These are phyloP conservation scores for Exidia glandulosa DNA, from an alignment of 768 basidiomycete genomes.

Conservation along the genomic window DNA sequence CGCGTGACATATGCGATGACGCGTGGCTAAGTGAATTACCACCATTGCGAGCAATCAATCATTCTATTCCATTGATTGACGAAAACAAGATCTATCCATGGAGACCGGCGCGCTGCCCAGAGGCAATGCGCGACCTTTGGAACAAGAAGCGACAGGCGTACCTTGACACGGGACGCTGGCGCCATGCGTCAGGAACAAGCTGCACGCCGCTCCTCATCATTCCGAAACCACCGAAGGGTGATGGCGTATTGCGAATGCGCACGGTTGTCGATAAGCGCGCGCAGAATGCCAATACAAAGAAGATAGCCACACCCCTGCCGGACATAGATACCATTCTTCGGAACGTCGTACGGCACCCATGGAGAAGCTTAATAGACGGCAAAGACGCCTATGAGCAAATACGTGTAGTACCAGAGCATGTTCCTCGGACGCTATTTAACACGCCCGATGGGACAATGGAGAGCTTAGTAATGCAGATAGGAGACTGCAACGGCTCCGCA, in stretches of 20 bases:
- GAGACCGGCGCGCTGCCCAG: constrained; percentile 21
- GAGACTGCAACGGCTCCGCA: no score
- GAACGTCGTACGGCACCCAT: no score
- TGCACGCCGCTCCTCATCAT: constrained; percentile 6
- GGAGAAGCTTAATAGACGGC: no score
- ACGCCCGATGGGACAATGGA: no score
- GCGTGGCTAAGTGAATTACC: constrained; percentile 18
- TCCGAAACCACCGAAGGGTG: neutral
- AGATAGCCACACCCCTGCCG: no score
- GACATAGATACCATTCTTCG: no score
- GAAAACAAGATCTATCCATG: constrained; percentile 20
- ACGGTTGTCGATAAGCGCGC: constrained; percentile 4
- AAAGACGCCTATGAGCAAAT: no score
- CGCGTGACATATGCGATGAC: neutral
- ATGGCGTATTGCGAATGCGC: neutral
- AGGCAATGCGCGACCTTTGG: constrained; percentile 20
- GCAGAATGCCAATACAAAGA: no score
- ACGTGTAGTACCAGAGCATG: no score
- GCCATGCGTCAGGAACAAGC: neutral
- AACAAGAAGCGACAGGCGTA: constrained; percentile 15
- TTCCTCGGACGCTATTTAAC: no score
- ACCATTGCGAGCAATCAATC: constrained; percentile 29
- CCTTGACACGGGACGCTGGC: constrained; percentile 5
- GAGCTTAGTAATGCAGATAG: no score
- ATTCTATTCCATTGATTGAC: constrained; percentile 29